Evolutionary conservation across 2,329 filamentous ascomycete species (phyloP).

Genomic region (Botrytis byssoidea): DNA sequence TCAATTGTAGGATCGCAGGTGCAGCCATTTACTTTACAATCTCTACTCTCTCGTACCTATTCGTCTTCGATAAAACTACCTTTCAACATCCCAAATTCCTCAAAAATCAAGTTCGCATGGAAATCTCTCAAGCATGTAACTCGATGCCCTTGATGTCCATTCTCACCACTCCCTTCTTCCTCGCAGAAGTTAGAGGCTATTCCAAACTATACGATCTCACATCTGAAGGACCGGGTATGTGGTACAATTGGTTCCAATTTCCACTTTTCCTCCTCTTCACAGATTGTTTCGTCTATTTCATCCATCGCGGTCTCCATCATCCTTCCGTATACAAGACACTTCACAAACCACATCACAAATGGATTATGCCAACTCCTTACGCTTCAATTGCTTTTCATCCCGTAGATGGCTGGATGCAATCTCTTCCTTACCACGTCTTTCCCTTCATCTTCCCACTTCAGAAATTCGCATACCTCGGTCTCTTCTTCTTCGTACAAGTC

Average conservation of each 20-base stretch:
- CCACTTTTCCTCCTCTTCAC: conserved; percentile 86
- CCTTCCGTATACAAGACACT: conserved; percentile 78
- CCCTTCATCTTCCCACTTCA: conserved; percentile 90
- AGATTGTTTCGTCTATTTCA: conserved; percentile 88
- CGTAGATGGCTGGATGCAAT: conserved; percentile 85
- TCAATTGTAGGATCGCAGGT: conserved; percentile 71
- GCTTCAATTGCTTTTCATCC: conserved; percentile 95
- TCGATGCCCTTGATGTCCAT: conserved; percentile 81
- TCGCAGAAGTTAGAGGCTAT: conserved; percentile 79
- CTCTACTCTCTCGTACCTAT: conserved; percentile 77
- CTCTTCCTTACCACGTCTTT: conserved; percentile 88
- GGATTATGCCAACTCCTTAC: conserved; percentile 97
- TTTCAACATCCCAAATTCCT: conserved; percentile 91
- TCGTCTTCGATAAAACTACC: conserved; percentile 89
- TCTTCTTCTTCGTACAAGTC: conserved; percentile 92
- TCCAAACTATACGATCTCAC: conserved; percentile 84
- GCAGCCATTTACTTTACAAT: conserved; percentile 81
- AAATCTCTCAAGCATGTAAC: conserved; percentile 76
- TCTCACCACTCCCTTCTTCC: conserved; percentile 77
- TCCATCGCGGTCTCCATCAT: conserved; percentile 82
- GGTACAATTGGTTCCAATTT: conserved; percentile 81
- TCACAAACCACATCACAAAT: conserved; percentile 98
- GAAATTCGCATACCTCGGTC: conserved; percentile 80
- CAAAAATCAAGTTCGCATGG: conserved; percentile 84
- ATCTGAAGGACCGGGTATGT: conserved; percentile 69